Evolutionary conservation across 2,329 filamentous ascomycete species (phyloP).

Genomic region (Trichoderma guizhouense): DNA sequence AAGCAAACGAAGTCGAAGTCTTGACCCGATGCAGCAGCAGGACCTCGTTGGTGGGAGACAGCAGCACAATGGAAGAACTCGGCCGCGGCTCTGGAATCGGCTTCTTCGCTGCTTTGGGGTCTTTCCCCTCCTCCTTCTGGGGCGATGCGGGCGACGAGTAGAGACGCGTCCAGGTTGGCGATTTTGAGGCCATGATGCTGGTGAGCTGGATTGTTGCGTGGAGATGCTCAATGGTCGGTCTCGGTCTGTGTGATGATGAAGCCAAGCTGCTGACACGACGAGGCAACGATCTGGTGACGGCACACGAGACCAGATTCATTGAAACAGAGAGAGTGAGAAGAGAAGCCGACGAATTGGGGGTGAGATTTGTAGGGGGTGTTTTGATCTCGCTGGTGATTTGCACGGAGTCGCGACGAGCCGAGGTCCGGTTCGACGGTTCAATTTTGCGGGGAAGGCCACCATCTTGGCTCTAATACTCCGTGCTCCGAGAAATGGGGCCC

Average conservation of each 20-base stretch:
- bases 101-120: conserved; percentile 25
- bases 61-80: conserved; percentile 74
- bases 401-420: conserved; percentile 3
- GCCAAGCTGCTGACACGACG: background rate
- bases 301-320: conserved; percentile 16
- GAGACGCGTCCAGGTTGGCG: conserved; percentile 1
- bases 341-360: background rate
- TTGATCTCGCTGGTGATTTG: background rate
- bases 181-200: conserved; percentile 10
- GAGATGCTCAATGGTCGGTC: background rate
- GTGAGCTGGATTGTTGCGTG: background rate
- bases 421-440: background rate
- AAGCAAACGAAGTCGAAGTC: conserved; percentile 79
- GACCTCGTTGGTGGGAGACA: conserved; percentile 84
- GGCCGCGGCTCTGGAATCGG: conserved; percentile 50
- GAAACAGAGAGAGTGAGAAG: background rate
- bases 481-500: conserved; percentile 2
- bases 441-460: conserved; percentile 1
- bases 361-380: background rate
- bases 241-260: background rate
- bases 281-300: conserved; percentile 5
- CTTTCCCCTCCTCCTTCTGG: background rate
- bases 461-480: background rate
- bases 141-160: conserved; percentile 18
- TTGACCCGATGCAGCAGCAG: conserved; percentile 82